Conservation (phyloP, 2,329 filamentous ascomycete species). For the Ceratocystis cubensis region DNA sequence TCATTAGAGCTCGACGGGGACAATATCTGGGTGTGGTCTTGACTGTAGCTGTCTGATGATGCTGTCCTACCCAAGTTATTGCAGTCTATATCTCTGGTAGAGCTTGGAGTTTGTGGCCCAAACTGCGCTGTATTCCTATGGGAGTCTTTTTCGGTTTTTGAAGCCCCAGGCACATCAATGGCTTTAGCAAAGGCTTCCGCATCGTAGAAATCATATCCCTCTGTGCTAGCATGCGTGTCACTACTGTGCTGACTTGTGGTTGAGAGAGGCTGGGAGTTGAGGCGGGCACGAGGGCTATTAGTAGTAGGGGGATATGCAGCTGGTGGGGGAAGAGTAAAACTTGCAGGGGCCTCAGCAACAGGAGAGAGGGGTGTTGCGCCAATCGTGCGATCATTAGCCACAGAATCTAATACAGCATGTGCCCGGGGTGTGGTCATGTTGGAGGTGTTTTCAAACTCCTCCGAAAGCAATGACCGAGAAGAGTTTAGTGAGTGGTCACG, state of each 20-base stretch:
- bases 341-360: constrained; percentile 37
- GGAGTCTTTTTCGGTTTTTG: background rate
- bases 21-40: background rate
- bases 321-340: constrained; percentile 39
- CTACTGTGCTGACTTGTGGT: constrained; percentile 40
- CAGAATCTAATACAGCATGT: constrained; percentile 35
- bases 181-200: constrained; percentile 40
- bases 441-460: constrained; percentile 50
- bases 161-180: constrained; percentile 37
- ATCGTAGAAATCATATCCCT: constrained; percentile 56
- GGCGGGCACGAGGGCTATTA: constrained; percentile 33
- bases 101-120: constrained; percentile 9
- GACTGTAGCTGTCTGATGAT: constrained; percentile 8
- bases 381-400: constrained; percentile 21
- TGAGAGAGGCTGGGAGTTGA: constrained; percentile 41
- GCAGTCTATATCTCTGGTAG: background rate
- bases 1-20: background rate
- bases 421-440: constrained; percentile 49
- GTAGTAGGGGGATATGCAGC: constrained; percentile 29
- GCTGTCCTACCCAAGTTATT: constrained; percentile 6
- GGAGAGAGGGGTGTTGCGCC: constrained; percentile 34
- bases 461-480: constrained; percentile 37
- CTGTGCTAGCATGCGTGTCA: constrained; percentile 37
- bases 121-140: constrained; percentile 1
- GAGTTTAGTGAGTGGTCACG: constrained; percentile 6